Evolutionary conservation across 257 asterid species (phyloP).

Genomic region (Haberlea rhodopensis): DNA sequence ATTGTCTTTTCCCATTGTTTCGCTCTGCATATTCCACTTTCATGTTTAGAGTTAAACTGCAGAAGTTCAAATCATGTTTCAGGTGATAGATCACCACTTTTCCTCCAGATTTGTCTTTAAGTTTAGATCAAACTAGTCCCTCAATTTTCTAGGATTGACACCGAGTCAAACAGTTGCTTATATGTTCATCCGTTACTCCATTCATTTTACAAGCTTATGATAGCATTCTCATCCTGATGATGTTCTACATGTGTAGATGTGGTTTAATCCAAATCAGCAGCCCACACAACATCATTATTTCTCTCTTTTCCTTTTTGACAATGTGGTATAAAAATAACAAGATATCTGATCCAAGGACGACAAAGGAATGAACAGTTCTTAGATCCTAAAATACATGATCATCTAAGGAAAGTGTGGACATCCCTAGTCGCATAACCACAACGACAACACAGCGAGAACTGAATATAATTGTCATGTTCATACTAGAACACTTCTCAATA

Average conservation of each 20-base stretch:
- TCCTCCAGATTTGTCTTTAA: not conserved
- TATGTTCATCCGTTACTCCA: too few relatives aligned
- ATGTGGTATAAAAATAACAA: not conserved
- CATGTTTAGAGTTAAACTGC: conserved; percentile 8
- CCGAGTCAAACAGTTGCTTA: too few relatives aligned
- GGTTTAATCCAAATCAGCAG: not conserved
- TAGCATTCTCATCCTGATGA: not conserved
- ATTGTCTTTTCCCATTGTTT: conserved; percentile 1
- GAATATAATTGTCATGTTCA: conserved; percentile 17
- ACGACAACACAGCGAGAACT: conserved; percentile 8
- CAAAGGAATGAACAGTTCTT: not conserved
- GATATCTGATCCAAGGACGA: not conserved
- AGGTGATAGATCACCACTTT: not conserved
- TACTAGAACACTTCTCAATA: not conserved
- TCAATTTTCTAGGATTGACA: too few relatives aligned
- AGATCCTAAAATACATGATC: not conserved
- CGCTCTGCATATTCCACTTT: conserved; percentile 2
- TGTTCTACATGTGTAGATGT: not conserved
- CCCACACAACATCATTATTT: not conserved
- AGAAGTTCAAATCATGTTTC: not conserved
- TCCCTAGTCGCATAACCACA: conserved; percentile 3
- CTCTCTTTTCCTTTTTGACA: not conserved
- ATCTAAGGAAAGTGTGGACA: conserved; percentile 2
- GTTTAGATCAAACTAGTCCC: conserved; percentile 9
- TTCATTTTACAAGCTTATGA: too few relatives aligned